Conservation (phyloP, 306 rosid species). For the Cicer arietinum region DNA sequence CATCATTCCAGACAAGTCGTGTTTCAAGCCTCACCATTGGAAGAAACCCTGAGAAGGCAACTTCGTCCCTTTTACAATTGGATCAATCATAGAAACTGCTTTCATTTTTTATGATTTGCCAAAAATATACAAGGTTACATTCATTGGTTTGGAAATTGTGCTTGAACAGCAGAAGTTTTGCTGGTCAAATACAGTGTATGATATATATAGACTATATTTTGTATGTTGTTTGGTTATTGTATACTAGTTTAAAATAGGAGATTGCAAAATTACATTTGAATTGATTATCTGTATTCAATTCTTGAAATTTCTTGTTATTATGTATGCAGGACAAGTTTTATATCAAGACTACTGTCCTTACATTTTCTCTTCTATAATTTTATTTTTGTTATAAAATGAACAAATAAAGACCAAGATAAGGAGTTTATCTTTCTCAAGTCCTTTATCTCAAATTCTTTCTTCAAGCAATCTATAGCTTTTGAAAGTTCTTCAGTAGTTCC, state of each 20-base stretch:
- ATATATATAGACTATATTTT: neutral
- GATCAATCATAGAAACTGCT: slow-evolving; percentile 30
- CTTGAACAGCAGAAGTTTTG: neutral
- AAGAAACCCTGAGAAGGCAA: slow-evolving; percentile 53
- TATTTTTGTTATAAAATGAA: neutral
- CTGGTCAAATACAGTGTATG: neutral
- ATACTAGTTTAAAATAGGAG: slow-evolving; percentile 14
- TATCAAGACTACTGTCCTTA: neutral
- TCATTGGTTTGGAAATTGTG: neutral
- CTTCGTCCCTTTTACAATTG: slow-evolving; percentile 55
- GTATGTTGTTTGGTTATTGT: slow-evolving; percentile 1
- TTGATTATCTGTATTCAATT: slow-evolving; percentile 17
- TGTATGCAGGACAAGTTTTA: neutral
- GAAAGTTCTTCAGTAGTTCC: too few relatives aligned
- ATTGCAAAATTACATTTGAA: neutral
- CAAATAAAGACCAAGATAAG: too few relatives aligned
- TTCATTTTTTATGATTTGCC: neutral
- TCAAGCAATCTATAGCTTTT: too few relatives aligned
- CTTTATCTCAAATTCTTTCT: too few relatives aligned
- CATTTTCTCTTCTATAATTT: neutral
- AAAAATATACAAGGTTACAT: neutral
- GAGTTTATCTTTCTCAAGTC: too few relatives aligned
- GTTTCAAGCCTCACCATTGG: slow-evolving; percentile 42
- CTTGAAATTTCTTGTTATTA: neutral
- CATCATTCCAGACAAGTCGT: slow-evolving; percentile 40